phyloP scores from a whole-genome alignment of 129 eudicot genomes.

The Oenanthe sinensis region DNA sequence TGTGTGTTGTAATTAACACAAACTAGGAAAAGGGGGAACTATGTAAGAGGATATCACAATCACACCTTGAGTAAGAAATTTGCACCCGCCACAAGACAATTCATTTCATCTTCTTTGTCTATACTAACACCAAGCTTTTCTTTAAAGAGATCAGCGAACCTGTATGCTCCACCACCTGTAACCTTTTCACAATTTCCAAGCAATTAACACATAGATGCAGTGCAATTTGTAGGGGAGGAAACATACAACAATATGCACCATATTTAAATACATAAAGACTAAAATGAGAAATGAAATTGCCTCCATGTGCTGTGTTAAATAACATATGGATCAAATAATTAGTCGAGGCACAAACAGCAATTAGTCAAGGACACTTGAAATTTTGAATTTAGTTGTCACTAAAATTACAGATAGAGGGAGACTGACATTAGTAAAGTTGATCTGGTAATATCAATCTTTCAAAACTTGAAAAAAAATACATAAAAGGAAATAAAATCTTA shows the following conservation, averaged over 20 bases:
- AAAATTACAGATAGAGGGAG: background rate
- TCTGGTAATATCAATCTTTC: background rate
- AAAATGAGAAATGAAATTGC: background rate
- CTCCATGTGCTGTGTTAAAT: background rate
- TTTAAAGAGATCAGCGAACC: constrained; percentile 85
- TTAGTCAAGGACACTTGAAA: background rate
- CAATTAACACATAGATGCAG: constrained; percentile 12
- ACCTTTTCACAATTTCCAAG: constrained; percentile 60
- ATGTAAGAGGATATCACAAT: background rate
- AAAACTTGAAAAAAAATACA: background rate
- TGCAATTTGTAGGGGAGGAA: background rate
- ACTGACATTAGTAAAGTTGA: constrained; percentile 2
- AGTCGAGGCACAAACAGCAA: background rate
- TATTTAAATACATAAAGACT: background rate
- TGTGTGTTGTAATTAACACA: background rate
- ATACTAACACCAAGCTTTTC: constrained; percentile 93
- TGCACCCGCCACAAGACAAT: constrained; percentile 96
- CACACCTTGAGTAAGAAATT: constrained; percentile 91
- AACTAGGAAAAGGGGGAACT: background rate
- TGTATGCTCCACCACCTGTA: constrained; percentile 99
- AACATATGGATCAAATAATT: background rate
- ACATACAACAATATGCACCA: background rate
- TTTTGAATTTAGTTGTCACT: background rate
- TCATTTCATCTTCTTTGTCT: constrained; percentile 97
- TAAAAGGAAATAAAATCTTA: background rate